Conservation (phyloP, 768 basidiomycete genomes). For the Lactifluus echinatus region DNA sequence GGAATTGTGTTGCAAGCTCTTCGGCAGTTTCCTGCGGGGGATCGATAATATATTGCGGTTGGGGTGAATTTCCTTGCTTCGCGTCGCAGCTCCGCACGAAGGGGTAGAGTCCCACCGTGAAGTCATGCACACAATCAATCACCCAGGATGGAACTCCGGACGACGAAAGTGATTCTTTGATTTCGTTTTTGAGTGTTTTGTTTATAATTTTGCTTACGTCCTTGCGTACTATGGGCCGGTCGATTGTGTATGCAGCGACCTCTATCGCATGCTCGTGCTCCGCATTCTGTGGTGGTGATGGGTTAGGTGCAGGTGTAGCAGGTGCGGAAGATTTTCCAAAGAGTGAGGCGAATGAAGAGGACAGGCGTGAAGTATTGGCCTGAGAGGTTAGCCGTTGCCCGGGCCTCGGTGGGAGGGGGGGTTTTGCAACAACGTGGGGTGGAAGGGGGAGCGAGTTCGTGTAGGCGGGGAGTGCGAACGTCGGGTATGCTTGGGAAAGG, state of each 20-base stretch:
- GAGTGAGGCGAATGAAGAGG: slow-evolving; percentile 20
- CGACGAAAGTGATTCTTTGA: slow-evolving; percentile 39
- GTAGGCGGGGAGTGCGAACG: slow-evolving; percentile 36
- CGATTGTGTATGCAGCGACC: slow-evolving; percentile 53
- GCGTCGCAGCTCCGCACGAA: slow-evolving; percentile 33
- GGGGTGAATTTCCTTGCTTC: slow-evolving; percentile 7
- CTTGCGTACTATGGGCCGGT: slow-evolving; percentile 41
- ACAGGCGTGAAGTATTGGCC: slow-evolving; percentile 21
- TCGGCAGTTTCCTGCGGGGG: slow-evolving; percentile 40
- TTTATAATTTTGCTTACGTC: slow-evolving; percentile 49
- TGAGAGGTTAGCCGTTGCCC: slow-evolving; percentile 21
- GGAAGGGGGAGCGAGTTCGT: slow-evolving; percentile 30
- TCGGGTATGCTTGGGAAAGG: slow-evolving; percentile 38
- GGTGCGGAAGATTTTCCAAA: slow-evolving; percentile 19
- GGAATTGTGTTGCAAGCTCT: slow-evolving; percentile 46
- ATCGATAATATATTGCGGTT: slow-evolving; percentile 34
- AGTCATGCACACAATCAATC: slow-evolving; percentile 47
- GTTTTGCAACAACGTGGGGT: slow-evolving; percentile 21
- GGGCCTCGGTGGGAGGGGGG: slow-evolving; percentile 26
- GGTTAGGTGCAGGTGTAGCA: slow-evolving; percentile 14
- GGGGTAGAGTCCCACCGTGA: slow-evolving; percentile 48
- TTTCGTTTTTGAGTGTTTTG: slow-evolving; percentile 44
- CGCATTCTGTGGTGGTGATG: slow-evolving; percentile 12
- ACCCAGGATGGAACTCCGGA: slow-evolving; percentile 47
- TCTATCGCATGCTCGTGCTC: slow-evolving; percentile 37